A percentile compares a stretch with the other conserved stretches of the same genome.
These are phyloP conservation scores for Cryptococcus hybrid DNA, from an alignment of 1,284 basidiomycete species.

Conservation along the genomic window DNA sequence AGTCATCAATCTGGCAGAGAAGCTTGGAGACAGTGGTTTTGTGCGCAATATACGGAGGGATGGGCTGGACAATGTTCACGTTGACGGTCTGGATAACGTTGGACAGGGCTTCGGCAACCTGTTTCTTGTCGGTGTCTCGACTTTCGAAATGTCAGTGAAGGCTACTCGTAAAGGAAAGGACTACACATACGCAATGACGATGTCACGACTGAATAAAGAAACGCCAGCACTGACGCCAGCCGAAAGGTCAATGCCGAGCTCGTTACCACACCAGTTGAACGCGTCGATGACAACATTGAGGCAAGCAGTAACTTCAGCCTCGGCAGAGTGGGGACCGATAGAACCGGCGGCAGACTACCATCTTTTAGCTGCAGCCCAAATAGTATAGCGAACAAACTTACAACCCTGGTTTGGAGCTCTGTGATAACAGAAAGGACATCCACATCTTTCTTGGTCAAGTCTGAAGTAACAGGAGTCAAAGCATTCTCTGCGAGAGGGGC, in stretches of 20 bases:
- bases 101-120: not conserved
- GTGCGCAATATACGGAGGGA: not conserved
- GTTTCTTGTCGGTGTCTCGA: not conserved
- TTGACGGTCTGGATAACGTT: not conserved
- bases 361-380: not conserved
- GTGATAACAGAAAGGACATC: slow-evolving; percentile 11
- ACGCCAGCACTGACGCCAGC: slow-evolving; percentile 9
- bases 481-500: slow-evolving; percentile 11
- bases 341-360: not conserved
- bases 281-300: slow-evolving; percentile 10
- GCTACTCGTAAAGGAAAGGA: not conserved
- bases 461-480: not conserved
- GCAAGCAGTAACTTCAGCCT: slow-evolving; percentile 10
- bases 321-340: not conserved
- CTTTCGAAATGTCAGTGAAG: too few species aligned
- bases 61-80: not conserved
- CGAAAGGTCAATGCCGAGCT: slow-evolving; percentile 10
- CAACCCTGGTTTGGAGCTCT: slow-evolving; percentile 10
- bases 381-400: slow-evolving; percentile 4
- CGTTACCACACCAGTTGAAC: slow-evolving; percentile 13
- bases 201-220: not conserved
- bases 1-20: not conserved
- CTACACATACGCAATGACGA: not conserved
- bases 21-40: not conserved
- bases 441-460: slow-evolving; percentile 3